Conservation (phyloP, 306 rosid genomes). For the Quercus aquifolioides region DNA sequence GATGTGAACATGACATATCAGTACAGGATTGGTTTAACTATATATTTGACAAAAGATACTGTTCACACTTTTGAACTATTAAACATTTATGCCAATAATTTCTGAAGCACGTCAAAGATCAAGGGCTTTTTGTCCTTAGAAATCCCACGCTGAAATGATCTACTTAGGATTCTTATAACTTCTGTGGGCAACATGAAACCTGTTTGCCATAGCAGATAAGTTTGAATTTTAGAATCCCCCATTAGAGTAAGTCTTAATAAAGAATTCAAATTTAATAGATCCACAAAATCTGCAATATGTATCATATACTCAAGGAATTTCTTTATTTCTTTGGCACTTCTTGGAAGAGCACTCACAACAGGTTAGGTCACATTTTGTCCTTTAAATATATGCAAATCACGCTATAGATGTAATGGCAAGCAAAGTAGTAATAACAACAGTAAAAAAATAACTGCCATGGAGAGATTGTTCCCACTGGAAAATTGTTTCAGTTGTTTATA, state of each 20-base stretch:
- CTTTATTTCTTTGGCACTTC: not conserved
- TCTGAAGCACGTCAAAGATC: not conserved
- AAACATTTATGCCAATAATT: not conserved
- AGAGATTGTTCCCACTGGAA: not conserved
- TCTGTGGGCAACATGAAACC: not conserved
- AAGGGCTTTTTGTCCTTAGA: not conserved
- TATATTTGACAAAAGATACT: not conserved
- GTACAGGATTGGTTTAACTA: not conserved
- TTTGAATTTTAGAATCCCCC: not conserved
- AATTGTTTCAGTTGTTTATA: not conserved
- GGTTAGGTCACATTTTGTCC: not conserved
- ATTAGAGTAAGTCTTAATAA: not conserved
- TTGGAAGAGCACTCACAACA: slow-evolving; percentile 9
- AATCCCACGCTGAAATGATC: not conserved
- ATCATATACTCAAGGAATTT: not conserved
- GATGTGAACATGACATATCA: not conserved
- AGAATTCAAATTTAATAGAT: not conserved
- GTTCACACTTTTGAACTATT: too few species aligned
- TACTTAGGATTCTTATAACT: not conserved
- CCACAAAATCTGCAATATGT: not conserved
- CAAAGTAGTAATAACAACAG: not conserved
- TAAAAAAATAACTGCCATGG: not conserved
- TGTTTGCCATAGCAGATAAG: not conserved
- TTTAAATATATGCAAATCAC: not conserved
- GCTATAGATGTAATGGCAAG: not conserved